Evolutionary conservation across 805 yeast genomes (phyloP), one percentile per base, ranked within the genome.

Genomic region (Pichia exigua): DNA sequence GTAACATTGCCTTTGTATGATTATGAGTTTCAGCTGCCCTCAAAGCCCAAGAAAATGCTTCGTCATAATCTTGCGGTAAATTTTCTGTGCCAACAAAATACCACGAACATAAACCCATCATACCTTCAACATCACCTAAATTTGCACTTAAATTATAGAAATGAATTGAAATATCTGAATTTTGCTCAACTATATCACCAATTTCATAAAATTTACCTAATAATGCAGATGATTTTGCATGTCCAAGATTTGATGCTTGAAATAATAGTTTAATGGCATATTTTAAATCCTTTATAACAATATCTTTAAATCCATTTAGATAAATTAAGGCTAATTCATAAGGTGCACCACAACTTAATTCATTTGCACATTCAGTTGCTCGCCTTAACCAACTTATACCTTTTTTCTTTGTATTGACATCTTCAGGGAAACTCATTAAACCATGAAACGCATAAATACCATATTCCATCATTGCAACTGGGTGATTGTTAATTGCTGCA

Each of bases 61-160:
- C 97, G 49, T 71, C 77, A 50, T 84, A 86, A 65, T 91, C 92
- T 56, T 79, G 78, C 10, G 82, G 83, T 59, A 94, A 75, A n/a
- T 94, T 91, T 35, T 86, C 91, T 35, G 87, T 83, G 0, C 99
- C 99, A 27, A 89, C 85, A 67, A 92, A 73, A 65, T 92, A 94
- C 97, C 98, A 94, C 1, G 97, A 97, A 66, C 97, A 91, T 72
- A 92, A 74, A 1, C 96, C 91, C 61, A 92, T 73, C 96, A 92
- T 94, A 12, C 96, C 84, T 46, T 79, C 82, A 1, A 95, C 78
- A 65, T 94, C 96, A 8, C 96, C 97, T 4, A 83, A 83, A 30
- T 83, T 66, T 0, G 98, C 97, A 0, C 96, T 96, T 57, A 86
- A 82, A 0, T 96, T 90, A 66, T 88, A 92, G 65, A 91, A 92